Evolutionary conservation across 1,284 basidiomycete genomes (phyloP).

Genomic region (Cutaneotrichosporon daszewskae): DNA sequence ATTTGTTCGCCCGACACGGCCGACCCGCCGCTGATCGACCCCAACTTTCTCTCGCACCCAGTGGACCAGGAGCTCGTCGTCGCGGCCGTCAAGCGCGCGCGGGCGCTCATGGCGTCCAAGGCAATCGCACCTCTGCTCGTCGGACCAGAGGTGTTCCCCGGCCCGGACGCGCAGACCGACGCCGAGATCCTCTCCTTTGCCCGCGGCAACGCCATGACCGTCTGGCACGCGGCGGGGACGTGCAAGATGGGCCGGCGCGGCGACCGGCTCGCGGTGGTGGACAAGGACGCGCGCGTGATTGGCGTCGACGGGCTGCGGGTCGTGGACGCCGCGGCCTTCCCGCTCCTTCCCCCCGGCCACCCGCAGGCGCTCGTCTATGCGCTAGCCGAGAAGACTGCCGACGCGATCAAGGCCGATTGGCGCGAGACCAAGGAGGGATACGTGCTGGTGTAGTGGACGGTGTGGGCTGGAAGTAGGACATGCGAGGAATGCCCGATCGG

Average conservation of each 20-base stretch:
- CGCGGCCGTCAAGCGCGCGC: slow-evolving; percentile 16
- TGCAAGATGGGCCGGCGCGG: slow-evolving; percentile 59
- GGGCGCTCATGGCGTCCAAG: slow-evolving; percentile 19
- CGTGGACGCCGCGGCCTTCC: slow-evolving; percentile 50
- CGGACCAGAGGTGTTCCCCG: slow-evolving; percentile 41
- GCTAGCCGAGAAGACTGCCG: slow-evolving; percentile 36
- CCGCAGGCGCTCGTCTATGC: slow-evolving; percentile 40
- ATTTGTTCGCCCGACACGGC: slow-evolving; percentile 35
- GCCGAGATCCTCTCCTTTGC: slow-evolving; percentile 41
- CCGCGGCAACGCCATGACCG: slow-evolving; percentile 36
- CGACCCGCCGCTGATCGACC: slow-evolving; percentile 32
- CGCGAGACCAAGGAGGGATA: too few species aligned
- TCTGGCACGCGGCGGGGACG: slow-evolving; percentile 55
- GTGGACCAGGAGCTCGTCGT: slow-evolving; percentile 34
- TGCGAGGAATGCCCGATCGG: too few species aligned
- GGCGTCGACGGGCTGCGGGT: slow-evolving; percentile 50
- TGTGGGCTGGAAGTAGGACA: too few species aligned
- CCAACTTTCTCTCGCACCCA: slow-evolving; percentile 43
- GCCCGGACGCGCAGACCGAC: slow-evolving; percentile 30
- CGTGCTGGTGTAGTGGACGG: too few species aligned
- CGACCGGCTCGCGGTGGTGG: slow-evolving; percentile 54
- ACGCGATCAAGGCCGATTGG: slow-evolving; percentile 34
- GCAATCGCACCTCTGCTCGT: slow-evolving; percentile 19
- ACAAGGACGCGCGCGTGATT: slow-evolving; percentile 47
- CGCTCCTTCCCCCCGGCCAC: slow-evolving; percentile 48